Evolutionary conservation across 176 grass and related monocot species (phyloP), one percentile per base, ranked within the genome.

Genomic region (Cenchrus fungigraminus): DNA sequence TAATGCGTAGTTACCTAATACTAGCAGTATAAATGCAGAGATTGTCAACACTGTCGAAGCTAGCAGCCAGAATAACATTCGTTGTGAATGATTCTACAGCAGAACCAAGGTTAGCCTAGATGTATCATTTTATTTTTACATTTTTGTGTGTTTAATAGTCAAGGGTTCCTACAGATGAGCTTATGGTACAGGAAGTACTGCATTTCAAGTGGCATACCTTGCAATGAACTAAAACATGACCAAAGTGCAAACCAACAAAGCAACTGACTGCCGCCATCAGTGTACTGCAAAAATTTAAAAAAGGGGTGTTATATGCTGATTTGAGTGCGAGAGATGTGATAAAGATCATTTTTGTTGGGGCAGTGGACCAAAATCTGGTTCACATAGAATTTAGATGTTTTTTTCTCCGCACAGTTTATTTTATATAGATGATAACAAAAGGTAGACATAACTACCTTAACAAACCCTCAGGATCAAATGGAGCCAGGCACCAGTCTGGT

Each of bases 391-490:
- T 86, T 29, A 43, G 17, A 19, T n/a, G 31, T 16, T 37, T n/a
- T n/a, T 40, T 47, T 34, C 50, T 52, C 13, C 71, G 15, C 45
- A 31, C 0, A 51, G 31, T 31, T 60, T 57, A 20, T 49, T 76
- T 34, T 40, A 61, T 29, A 76, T 32, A 31, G 17, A 74, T 73
- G 11, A 60, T 40, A 83, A 74, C 11, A 60, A 6, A 59, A 74
- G 0, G 6, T 61, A 47, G 12, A 54, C 14, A 59, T 50, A 61
- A 84, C 3, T 87, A 99, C 93, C 97, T 99, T 86, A 99, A 78
- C 75, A 99, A 85, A 84, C 97, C 97, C 79, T 99, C 93, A 11
- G 93, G 97, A 79, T 99, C 93, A 83, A 96, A 99, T 72, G 97
- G 97, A 65, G 97, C 93, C 43, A 91, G 65, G 53, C 97, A 99